These are phyloP conservation scores for Ploettnerulaceae sp. DNA, from an alignment of 2,329 filamentous ascomycete genomes.

Conservation along the genomic window DNA sequence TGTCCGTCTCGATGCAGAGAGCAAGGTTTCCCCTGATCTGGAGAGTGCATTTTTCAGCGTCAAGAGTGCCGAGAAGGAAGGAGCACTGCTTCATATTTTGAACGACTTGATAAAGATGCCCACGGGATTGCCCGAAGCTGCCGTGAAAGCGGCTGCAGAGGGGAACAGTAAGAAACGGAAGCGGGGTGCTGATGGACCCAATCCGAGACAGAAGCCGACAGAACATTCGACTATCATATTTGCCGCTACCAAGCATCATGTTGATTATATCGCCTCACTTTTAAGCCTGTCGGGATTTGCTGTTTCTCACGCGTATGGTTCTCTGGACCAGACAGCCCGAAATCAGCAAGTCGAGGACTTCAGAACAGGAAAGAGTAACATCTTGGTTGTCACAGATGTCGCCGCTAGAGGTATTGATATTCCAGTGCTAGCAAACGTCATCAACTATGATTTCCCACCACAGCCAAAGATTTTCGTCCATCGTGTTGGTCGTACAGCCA, in stretches of 20 bases:
- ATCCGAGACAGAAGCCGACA: conserved; percentile 66
- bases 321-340: conserved; percentile 87
- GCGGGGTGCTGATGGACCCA: conserved; percentile 48
- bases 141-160: conserved; percentile 28
- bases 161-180: conserved; percentile 65
- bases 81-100: conserved; percentile 80
- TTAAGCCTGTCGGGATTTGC: conserved; percentile 78
- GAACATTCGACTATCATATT: conserved; percentile 94
- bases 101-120: conserved; percentile 93
- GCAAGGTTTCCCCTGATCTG: conserved; percentile 93
- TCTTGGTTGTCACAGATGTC: conserved; percentile 93
- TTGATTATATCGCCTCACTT: conserved; percentile 84
- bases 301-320: conserved; percentile 91
- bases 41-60: conserved; percentile 92
- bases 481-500: conserved; percentile 89
- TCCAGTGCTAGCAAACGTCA: conserved; percentile 89
- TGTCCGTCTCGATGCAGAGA: conserved; percentile 86
- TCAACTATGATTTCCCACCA: conserved; percentile 97
- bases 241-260: conserved; percentile 91
- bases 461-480: conserved; percentile 97
- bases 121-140: conserved; percentile 54
- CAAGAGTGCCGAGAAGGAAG: conserved; percentile 91
- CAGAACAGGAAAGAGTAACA: conserved; percentile 75
- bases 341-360: conserved; percentile 92
- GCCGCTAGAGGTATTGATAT: conserved; percentile 98